These are phyloP conservation scores for Hypoxylon sp. DNA, from an alignment of 2,329 filamentous ascomycete species.

Conservation along the genomic window DNA sequence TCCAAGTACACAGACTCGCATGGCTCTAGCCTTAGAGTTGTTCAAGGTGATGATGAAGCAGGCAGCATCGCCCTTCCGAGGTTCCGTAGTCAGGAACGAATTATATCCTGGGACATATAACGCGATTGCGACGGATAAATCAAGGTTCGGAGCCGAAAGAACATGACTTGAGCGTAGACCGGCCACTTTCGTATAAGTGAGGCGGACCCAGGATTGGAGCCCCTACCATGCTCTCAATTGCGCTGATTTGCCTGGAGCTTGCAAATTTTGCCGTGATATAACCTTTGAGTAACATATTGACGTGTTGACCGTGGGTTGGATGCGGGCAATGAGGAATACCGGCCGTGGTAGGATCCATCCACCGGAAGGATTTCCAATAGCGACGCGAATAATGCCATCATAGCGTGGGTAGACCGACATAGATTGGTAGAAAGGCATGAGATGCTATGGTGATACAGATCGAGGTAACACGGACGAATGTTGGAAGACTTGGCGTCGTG, in stretches of 20 bases:
- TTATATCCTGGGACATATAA: background rate
- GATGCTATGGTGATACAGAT: conserved; percentile 18
- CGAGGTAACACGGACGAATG: conserved; percentile 12
- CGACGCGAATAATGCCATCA: conserved; percentile 48
- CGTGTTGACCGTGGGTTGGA: conserved; percentile 63
- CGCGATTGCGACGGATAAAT: background rate
- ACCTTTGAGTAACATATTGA: conserved; percentile 71
- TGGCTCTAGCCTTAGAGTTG: too few species aligned
- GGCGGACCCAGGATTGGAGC: conserved; percentile 59
- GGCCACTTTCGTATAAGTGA: conserved; percentile 69
- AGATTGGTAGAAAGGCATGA: conserved; percentile 9
- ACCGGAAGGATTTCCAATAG: conserved; percentile 60
- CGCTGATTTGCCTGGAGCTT: background rate
- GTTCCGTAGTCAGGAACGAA: background rate
- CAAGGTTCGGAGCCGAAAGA: background rate
- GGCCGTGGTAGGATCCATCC: conserved; percentile 66
- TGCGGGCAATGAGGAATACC: conserved; percentile 70
- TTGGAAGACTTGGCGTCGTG: conserved; percentile 2
- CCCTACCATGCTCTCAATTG: conserved; percentile 65
- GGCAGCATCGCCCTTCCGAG: background rate
- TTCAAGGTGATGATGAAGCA: too few species aligned
- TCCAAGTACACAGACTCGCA: background rate
- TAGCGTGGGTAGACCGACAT: background rate
- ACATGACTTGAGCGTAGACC: background rate
- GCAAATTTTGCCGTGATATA: conserved; percentile 29